Evolutionary conservation across 2,329 filamentous ascomycete genomes (phyloP).

Genomic region (Blumeria graminis): DNA sequence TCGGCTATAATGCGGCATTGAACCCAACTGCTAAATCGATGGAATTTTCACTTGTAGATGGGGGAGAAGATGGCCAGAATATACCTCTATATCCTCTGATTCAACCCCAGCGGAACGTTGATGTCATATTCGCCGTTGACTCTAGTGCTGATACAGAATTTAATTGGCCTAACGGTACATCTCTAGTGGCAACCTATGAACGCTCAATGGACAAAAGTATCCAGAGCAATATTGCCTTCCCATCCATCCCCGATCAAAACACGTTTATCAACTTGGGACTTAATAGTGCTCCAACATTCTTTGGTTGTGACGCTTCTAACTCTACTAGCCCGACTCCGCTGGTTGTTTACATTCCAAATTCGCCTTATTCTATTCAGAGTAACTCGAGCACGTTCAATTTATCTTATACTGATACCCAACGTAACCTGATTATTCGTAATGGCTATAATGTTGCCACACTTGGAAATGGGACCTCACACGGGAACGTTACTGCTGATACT

Average conservation of each 20-base stretch:
- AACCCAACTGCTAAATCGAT: constrained; percentile 29
- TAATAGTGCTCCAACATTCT: constrained; percentile 54
- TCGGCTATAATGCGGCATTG: constrained; percentile 30
- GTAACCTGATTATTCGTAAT: constrained; percentile 65
- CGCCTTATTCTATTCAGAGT: constrained; percentile 50
- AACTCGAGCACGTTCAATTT: constrained; percentile 62
- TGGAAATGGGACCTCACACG: constrained; percentile 32
- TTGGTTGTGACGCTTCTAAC: constrained; percentile 49
- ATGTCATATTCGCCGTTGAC: constrained; percentile 64
- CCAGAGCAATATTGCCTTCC: constrained; percentile 46
- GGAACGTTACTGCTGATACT: constrained; percentile 30
- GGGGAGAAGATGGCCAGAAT: constrained; percentile 56
- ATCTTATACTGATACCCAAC: constrained; percentile 36
- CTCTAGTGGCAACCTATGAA: constrained; percentile 49
- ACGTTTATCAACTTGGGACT: constrained; percentile 58
- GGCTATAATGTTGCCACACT: constrained; percentile 66
- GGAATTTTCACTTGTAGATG: constrained; percentile 50
- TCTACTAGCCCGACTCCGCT: constrained; percentile 34
- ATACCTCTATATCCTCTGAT: constrained; percentile 58
- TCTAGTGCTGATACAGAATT: constrained; percentile 46
- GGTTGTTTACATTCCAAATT: constrained; percentile 71
- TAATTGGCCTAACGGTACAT: constrained; percentile 55
- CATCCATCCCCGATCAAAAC: constrained; percentile 45
- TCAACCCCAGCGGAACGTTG: constrained; percentile 44
- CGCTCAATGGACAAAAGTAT: constrained; percentile 33